Evolutionary conservation across 495 filamentous ascomycete species (phyloP), one percentile per base, ranked within the genome.

Genomic region (Penicillium waksmanii): DNA sequence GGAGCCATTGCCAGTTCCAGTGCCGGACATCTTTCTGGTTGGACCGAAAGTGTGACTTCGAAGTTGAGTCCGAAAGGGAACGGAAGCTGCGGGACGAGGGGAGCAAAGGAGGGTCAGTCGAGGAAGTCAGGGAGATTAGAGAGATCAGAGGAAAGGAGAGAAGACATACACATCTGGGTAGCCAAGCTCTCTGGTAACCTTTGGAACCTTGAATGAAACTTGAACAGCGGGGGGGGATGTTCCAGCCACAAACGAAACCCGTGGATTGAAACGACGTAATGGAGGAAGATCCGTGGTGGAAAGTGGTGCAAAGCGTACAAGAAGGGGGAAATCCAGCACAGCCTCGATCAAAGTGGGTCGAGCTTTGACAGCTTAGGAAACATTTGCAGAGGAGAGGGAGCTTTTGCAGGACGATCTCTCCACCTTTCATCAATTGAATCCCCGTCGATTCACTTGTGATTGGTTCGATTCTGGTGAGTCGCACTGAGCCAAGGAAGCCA

Each of bases 21-120:
- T 23, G 23, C 62, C 55, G 43, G 67, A 64, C 40, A 58, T 70
- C 76, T 76, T 79, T 57, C 40, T 73, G 55, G 61, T 69, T 9
- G 72, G 59, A 2, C 74, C 72, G 64, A 67, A 77, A 50, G 62
- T 73, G 53, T 75, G 49, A 27, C 62, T 72, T 51, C 74, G 73
- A 49, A 76, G 69, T 17, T 62, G 57, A 5, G 72, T 64, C 51
- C 67, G 70, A 51, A 76, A 68, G 23, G 59, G 64, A 53, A 62
- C 66, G 43, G 66, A 56, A 53, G 73, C 73, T 75, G 57, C 33
- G 34, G 48, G 48, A 52, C 9, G 43, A 38, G 46, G 40, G 5
- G n/a, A 38, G 17, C 25, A 21, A 31, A 40, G 3, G 33, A 10
- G 31, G 42, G 18, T 19, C 33, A 48, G 25, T n/a, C 5, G 31